Conservation (phyloP, 1,284 basidiomycete species). For the Leccinum griseonigrum region DNA sequence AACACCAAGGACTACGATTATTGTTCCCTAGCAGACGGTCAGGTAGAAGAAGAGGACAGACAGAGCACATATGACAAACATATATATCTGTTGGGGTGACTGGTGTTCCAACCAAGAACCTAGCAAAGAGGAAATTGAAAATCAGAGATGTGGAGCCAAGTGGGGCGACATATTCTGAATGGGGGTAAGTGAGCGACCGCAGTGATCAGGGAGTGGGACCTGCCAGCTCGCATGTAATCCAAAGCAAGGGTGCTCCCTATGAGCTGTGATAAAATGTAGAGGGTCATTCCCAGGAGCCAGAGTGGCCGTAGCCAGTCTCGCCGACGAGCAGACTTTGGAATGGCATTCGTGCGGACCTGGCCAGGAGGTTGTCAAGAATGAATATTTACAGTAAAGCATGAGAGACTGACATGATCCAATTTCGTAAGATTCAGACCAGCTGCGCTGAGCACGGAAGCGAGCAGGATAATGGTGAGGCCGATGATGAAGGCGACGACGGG, state of each 20-base stretch:
- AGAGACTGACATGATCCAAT: slow-evolving; percentile 68
- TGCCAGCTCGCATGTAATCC: slow-evolving; percentile 83
- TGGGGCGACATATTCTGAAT: slow-evolving; percentile 78
- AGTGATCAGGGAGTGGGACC: not conserved
- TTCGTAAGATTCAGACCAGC: slow-evolving; percentile 84
- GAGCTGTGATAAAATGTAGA: slow-evolving; percentile 83
- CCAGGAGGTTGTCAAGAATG: slow-evolving; percentile 2
- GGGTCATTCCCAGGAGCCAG: slow-evolving; percentile 80
- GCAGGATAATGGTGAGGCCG: slow-evolving; percentile 72
- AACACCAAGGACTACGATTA: slow-evolving; percentile 79
- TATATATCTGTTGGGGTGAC: slow-evolving; percentile 80
- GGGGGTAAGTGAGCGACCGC: slow-evolving; percentile 26
- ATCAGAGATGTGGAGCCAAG: slow-evolving; percentile 82
- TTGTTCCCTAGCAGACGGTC: slow-evolving; percentile 57
- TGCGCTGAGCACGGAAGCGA: slow-evolving; percentile 81
- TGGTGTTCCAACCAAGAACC: slow-evolving; percentile 78
- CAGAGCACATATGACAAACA: slow-evolving; percentile 37
- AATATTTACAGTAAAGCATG: not conserved
- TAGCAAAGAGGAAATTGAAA: slow-evolving; percentile 87
- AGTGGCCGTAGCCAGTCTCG: slow-evolving; percentile 76
- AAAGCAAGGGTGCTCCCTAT: slow-evolving; percentile 84
- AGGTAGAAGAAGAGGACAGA: not conserved
- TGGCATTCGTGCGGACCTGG: slow-evolving; percentile 65
- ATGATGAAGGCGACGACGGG: slow-evolving; percentile 77
- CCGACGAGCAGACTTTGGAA: slow-evolving; percentile 66